Base-by-base conservation (phyloP, 768 basidiomycete species). In the Collybia nuda region DNA sequence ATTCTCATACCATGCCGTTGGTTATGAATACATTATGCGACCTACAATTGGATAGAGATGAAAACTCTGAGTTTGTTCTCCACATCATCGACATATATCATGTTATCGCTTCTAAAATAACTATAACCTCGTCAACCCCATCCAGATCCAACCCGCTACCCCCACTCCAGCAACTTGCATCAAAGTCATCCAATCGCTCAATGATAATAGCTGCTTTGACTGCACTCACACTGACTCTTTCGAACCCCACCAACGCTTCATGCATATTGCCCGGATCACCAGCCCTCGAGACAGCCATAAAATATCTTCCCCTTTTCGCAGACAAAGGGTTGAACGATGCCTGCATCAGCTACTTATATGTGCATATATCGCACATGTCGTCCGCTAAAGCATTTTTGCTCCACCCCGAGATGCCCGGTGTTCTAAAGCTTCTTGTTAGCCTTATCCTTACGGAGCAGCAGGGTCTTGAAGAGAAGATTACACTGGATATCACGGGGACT, bases 381-480 rank as follows among this genome's bases (percentile, higher is more conserved):
- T 85, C 89, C 80, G 84, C 86, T 17, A 87, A 88, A 58, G 82
- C 85, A 5, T 92, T 93, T 61, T 68, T 93, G 39, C 74, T 86
- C 15, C 84, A 85, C 60, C 73, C 80, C 1, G 77, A 83, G 44
- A 85, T 93, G 82, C 79, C 85, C 3, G 79, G 78, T 36, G 83
- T 86, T 7, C 69, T 92, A 41, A 83, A 79, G 54, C 64, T 93
- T 1, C 77, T 90, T 14, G 82, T 84, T 6, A 82, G 77, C 40
- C 72, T 91, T 48, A 66, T 92, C 23, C 66, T 93, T 38, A 71
- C 76, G 2, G 88, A 93, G 57, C 90, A 92, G 59, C 71, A 59
- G 7, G 47, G 54, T 14, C 60, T 82, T 18, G 85, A 88, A 60
- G 86, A 88, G 55, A 80, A 73, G 2, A 80, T 82, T 11, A 75